Evolutionary conservation across 371 early-diverging fungal genomes (phyloP).

Genomic region (Chytridiales sp.): DNA sequence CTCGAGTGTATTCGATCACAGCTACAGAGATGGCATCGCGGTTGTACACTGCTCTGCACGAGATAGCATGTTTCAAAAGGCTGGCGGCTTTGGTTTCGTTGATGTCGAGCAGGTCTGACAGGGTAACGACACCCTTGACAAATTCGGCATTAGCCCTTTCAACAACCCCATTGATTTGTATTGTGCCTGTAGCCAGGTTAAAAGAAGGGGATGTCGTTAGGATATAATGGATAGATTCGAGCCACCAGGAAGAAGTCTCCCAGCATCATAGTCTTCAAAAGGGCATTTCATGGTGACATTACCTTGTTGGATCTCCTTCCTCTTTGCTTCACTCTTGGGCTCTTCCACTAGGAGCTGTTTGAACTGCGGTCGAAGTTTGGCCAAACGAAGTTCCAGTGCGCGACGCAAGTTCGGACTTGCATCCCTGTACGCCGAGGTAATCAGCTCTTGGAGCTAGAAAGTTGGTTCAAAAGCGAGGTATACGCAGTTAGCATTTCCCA

Average conservation of each 20-base stretch:
- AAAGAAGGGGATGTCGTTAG: no score
- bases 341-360: not conserved
- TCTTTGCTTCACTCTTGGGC: slow-evolving; percentile 4
- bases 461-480: no score
- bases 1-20: slow-evolving; percentile 65
- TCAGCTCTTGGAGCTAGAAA: slow-evolving; percentile 14
- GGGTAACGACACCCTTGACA: slow-evolving; percentile 57
- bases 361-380: not conserved
- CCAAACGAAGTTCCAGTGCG: slow-evolving; percentile 14
- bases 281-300: not conserved
- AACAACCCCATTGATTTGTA: slow-evolving; percentile 14
- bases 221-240: no score
- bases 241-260: no score
- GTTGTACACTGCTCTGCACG: slow-evolving; percentile 50
- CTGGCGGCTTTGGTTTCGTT: slow-evolving; percentile 77
- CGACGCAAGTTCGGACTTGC: not conserved
- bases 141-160: slow-evolving; percentile 61
- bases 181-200: not conserved
- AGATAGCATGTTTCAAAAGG: slow-evolving; percentile 64
- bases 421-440: slow-evolving; percentile 6
- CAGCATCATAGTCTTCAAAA: slow-evolving; percentile 8
- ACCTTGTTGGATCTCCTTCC: slow-evolving; percentile 10
- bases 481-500: no score
- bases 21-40: slow-evolving; percentile 68
- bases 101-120: slow-evolving; percentile 78